phyloP scores from a whole-genome alignment of 2,329 filamentous ascomycete species.

The Penicillium sp. region DNA sequence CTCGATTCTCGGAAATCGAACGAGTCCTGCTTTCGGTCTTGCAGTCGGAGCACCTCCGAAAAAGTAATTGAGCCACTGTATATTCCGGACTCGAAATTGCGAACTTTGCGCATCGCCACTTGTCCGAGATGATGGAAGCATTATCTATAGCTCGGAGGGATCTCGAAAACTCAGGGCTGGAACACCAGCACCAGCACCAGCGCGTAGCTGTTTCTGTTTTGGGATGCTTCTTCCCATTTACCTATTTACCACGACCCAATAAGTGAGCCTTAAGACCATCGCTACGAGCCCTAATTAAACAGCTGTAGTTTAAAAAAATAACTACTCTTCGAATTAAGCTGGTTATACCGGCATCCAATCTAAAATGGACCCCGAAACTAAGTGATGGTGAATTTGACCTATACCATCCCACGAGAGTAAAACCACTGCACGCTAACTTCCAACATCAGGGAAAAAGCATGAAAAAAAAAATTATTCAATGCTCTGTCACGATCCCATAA shows the following conservation, averaged over 20 bases:
- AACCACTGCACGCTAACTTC: neutral
- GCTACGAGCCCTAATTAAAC: neutral
- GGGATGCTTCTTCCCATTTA: neutral
- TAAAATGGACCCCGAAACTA: neutral
- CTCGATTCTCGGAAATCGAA: neutral
- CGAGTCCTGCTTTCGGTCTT: too few species aligned
- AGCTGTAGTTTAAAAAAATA: neutral
- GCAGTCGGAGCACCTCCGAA: neutral
- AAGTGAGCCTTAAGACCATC: neutral
- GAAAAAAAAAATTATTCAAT: neutral
- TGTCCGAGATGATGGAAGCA: too few species aligned
- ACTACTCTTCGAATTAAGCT: neutral
- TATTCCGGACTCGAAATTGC: too few species aligned
- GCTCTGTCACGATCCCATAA: constrained; percentile 1
- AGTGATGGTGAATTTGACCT: neutral
- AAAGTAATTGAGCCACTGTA: too few species aligned
- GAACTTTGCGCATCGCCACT: too few species aligned
- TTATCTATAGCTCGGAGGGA: too few species aligned
- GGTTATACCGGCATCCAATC: neutral
- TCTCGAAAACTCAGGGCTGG: too few species aligned
- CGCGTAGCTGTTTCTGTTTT: neutral
- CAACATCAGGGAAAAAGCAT: neutral
- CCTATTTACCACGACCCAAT: neutral
- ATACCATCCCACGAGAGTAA: neutral
- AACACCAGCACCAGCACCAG: too few species aligned